Base-by-base conservation (phyloP, 2,329 filamentous ascomycete genomes). In the Colletotrichum lindemuthianum region DNA sequence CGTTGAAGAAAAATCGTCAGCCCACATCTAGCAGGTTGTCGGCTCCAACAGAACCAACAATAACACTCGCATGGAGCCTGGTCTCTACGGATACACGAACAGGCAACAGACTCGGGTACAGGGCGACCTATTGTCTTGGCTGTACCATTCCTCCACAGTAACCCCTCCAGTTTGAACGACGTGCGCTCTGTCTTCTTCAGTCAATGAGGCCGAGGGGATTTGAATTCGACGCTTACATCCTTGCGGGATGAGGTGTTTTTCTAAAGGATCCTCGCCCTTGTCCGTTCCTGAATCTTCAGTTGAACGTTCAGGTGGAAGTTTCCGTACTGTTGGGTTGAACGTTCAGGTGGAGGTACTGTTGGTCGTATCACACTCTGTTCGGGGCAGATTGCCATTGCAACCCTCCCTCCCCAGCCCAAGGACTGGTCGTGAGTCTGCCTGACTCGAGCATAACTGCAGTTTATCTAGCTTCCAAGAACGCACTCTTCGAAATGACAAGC, bases 41-140 rank as follows among this genome's bases (percentile, higher is more conserved):
- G 34, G 52, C 16, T 44, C 24, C 34, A 51, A 39, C 48, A 45
- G 33, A 10, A 40, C 24, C 52, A 45, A 45, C 39, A 54, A 32
- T 13, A 43, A 24, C 40, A 10, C 33, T 37, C 8, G 32, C 15
- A 32, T 43, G 13, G 41, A 13, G 12, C 15, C 13, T 43, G 4
- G 7, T 43, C 7, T 15, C 15, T 24, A n/a, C 47, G 36, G n/a
- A 15, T 11, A 6, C 8, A 6, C 13, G 48, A 10, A 9, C n/a
- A 5, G 6, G 9, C 24, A 24, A 24, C 24, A 24, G 24, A 24
- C 24, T 24, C 24, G 5, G 24, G 24, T 24, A 24, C 24, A 24
- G 24, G 24, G 24, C 24, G 24, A 24, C 4, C 39, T 13, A 51
- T 51, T 51, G 48, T n/a, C 48, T 51, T 51, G 48, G 48, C 34